Percentiles rank a stretch among this genome's conserved stretches.
phyloP scores from a whole-genome alignment of 2,329 filamentous ascomycete genomes.

The Fusarium sp. region DNA sequence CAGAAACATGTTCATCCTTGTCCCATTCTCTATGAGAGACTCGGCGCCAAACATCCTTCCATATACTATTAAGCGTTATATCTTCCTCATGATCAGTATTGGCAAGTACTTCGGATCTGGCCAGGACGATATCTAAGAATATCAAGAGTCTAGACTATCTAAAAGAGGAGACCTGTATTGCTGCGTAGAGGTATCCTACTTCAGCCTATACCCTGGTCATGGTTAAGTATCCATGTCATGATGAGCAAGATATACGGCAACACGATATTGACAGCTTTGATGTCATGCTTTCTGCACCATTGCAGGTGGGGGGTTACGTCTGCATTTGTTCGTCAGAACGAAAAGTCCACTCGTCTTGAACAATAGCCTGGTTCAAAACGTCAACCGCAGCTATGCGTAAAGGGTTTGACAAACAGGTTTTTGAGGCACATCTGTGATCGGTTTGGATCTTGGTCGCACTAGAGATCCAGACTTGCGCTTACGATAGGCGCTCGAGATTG shows the following conservation, averaged over 20 bases:
- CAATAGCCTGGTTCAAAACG: neutral
- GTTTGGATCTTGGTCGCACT: neutral
- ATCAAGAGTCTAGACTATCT: neutral
- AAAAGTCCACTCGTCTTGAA: neutral
- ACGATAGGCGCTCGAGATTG: neutral
- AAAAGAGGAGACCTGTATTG: neutral
- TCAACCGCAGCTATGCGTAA: neutral
- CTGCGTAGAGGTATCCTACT: neutral
- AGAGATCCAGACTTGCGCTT: neutral
- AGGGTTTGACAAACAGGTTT: neutral
- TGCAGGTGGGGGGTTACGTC: neutral
- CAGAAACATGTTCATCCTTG: conserved; percentile 4
- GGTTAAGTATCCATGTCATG: conserved; percentile 1
- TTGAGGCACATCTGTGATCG: neutral
- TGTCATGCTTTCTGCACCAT: neutral
- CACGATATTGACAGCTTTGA: neutral
- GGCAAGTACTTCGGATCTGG: neutral
- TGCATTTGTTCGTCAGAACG: neutral
- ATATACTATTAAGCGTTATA: neutral
- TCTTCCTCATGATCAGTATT: neutral
- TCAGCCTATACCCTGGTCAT: neutral
- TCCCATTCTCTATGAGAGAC: neutral
- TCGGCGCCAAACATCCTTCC: neutral
- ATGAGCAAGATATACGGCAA: neutral
- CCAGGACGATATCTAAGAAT: neutral